phyloP scores from a whole-genome alignment of 768 basidiomycete genomes.

The Termitomyces sp. region DNA sequence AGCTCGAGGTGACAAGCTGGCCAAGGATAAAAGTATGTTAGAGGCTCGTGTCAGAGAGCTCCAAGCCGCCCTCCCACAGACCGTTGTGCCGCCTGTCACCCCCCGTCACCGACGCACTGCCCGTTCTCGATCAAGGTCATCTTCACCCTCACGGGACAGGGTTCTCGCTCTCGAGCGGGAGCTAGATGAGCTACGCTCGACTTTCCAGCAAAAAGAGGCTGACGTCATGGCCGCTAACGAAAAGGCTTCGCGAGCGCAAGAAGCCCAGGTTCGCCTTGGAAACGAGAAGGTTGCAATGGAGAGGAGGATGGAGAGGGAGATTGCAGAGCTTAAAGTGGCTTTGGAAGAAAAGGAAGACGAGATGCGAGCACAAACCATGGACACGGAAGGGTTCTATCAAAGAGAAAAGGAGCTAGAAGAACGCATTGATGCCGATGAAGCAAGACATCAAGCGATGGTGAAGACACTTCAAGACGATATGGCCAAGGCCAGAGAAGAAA shows the following conservation, averaged over 20 bases:
- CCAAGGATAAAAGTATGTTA: conserved; percentile 56
- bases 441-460: conserved; percentile 60
- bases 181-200: conserved; percentile 43
- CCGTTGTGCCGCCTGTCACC: conserved; percentile 30
- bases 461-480: conserved; percentile 40
- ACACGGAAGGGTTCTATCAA: conserved; percentile 38
- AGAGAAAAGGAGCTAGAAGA: conserved; percentile 61
- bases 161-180: conserved; percentile 56
- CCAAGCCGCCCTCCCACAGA: conserved; percentile 41
- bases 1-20: conserved; percentile 42
- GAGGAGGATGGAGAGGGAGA: conserved; percentile 40
- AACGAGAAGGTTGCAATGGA: conserved; percentile 62
- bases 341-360: conserved; percentile 64
- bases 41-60: conserved; percentile 61
- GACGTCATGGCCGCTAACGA: conserved; percentile 42
- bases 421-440: conserved; percentile 73
- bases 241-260: conserved; percentile 49
- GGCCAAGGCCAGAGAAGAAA: conserved; percentile 39
- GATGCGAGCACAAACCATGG: conserved; percentile 39
- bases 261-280: conserved; percentile 47
- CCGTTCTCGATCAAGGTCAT: conserved; percentile 59
- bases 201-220: conserved; percentile 42
- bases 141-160: conserved; percentile 42
- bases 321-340: conserved; percentile 40
- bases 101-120: conserved; percentile 32